Evolutionary conservation across 2,329 filamentous ascomycete genomes (phyloP).

Genomic region (Didymella pomorum): DNA sequence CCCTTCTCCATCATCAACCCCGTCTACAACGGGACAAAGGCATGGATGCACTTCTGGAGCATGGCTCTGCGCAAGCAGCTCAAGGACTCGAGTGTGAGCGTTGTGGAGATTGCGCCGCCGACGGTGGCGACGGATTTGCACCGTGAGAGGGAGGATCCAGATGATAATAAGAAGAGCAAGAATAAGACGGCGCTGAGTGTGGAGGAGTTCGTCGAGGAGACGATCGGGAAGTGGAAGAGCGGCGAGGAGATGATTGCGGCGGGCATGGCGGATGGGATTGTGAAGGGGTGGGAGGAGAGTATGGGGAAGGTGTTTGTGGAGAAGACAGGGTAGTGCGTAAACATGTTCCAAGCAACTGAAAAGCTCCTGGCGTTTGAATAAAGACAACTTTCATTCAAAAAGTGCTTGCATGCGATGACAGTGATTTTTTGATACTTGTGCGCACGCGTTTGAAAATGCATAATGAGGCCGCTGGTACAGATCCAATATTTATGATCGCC

Average conservation of each 20-base stretch:
- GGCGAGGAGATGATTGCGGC: constrained; percentile 61
- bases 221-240: constrained; percentile 55
- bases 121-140: constrained; percentile 64
- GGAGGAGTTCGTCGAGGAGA: constrained; percentile 63
- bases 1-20: constrained; percentile 64
- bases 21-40: constrained; percentile 67
- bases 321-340: constrained; percentile 9
- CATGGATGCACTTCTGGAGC: constrained; percentile 65
- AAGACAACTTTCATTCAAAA: neutral
- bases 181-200: constrained; percentile 59
- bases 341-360: neutral
- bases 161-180: constrained; percentile 68
- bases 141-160: constrained; percentile 62
- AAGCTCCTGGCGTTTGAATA: neutral
- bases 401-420: neutral
- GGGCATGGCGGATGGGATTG: constrained; percentile 53
- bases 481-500: neutral
- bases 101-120: constrained; percentile 66
- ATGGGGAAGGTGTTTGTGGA: constrained; percentile 49
- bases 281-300: constrained; percentile 55
- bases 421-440: neutral
- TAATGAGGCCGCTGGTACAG: neutral
- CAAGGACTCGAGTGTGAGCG: constrained; percentile 53
- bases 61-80: constrained; percentile 65
- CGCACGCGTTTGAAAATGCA: neutral